Conservation (phyloP, 371 early-diverging fungal genomes). For the Fennellomyces sp. region DNA sequence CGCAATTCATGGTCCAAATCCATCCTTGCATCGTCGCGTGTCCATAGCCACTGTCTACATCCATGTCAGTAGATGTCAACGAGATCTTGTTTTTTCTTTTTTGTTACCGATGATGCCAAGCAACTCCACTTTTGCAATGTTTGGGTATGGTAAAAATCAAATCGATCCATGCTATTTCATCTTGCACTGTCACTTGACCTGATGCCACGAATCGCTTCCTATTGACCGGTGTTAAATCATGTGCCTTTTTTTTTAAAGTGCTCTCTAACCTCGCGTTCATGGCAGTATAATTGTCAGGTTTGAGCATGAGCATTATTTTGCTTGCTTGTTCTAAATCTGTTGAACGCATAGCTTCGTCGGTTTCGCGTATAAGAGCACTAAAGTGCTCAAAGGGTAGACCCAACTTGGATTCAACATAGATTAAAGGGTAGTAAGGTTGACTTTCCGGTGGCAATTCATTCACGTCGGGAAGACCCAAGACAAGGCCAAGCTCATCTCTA, state of each 20-base stretch:
- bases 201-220: conserved; percentile 47
- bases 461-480: conserved; percentile 20
- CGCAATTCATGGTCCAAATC: conserved; percentile 37
- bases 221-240: not conserved
- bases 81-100: not conserved
- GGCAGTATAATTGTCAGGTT: conserved; percentile 61
- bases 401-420: conserved; percentile 36
- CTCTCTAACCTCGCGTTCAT: conserved; percentile 57
- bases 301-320: conserved; percentile 45
- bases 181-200: conserved; percentile 22
- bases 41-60: conserved; percentile 43
- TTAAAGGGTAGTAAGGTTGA: conserved; percentile 28
- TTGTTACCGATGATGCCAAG: conserved; percentile 59
- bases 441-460: conserved; percentile 25
- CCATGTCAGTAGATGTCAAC: not conserved
- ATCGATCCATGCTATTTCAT: conserved; percentile 45
- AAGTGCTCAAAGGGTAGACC: conserved; percentile 26
- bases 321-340: conserved; percentile 25
- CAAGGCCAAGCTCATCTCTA: conserved; percentile 42
- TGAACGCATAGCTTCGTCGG: conserved; percentile 15
- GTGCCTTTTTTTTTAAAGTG: not conserved
- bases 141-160: conserved; percentile 54
- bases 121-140: conserved; percentile 58
- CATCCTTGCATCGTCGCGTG: conserved; percentile 6
- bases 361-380: conserved; percentile 20